Conservation (phyloP, 129 eudicot species). For the Glebionis coronaria region DNA sequence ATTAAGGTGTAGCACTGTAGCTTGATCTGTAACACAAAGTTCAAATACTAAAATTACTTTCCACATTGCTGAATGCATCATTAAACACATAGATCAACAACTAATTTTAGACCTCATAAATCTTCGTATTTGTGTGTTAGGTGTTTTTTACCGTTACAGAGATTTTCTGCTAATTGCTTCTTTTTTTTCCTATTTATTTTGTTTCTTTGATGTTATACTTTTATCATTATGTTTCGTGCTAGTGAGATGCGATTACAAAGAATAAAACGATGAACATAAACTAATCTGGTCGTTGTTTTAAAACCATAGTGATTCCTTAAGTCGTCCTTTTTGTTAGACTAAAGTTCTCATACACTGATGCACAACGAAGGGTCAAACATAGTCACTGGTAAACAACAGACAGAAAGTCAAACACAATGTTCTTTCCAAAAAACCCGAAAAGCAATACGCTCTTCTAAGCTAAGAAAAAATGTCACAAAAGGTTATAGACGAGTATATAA, state of each 20-base stretch:
- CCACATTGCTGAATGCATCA: constrained; percentile 14
- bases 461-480: neutral
- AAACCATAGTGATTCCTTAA: neutral
- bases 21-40: constrained; percentile 32
- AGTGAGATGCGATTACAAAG: neutral
- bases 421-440: neutral
- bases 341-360: neutral
- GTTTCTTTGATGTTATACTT: neutral
- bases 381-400: neutral
- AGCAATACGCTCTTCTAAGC: constrained; percentile 4
- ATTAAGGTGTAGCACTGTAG: constrained; percentile 46
- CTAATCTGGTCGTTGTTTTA: neutral
- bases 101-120: neutral
- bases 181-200: neutral
- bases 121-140: neutral
- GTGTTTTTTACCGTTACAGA: neutral
- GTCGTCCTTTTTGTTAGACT: neutral
- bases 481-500: neutral
- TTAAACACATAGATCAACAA: neutral
- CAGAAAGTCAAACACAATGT: neutral
- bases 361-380: neutral
- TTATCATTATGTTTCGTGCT: neutral
- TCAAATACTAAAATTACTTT: constrained; percentile 11
- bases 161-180: neutral
- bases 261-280: neutral